A percentile compares a stretch with the other conserved stretches of the same genome.
Conservation (phyloP, 192 early-diverging fungal genomes). For the Coemansia sp. region DNA sequence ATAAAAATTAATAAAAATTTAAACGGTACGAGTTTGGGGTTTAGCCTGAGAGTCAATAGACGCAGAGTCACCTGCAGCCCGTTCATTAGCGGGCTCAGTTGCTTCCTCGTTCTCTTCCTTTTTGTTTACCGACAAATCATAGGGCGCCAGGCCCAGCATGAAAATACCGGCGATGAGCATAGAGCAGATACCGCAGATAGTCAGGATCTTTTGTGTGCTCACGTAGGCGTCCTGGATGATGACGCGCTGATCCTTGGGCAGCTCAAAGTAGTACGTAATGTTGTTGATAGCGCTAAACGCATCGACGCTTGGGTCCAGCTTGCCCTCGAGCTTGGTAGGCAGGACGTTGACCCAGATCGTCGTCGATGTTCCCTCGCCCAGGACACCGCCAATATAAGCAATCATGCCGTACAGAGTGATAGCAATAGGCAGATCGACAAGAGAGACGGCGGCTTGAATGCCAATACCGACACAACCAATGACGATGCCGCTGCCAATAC, state of each 20-base stretch:
- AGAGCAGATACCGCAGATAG: conserved; percentile 47
- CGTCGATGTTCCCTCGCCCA: conserved; percentile 46
- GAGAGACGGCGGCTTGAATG: conserved; percentile 36
- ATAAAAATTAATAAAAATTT: background rate
- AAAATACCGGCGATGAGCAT: conserved; percentile 38
- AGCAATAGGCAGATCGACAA: conserved; percentile 42
- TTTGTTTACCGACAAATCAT: conserved; percentile 15
- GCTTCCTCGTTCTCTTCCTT: background rate
- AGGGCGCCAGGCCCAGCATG: conserved; percentile 46
- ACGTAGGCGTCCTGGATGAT: conserved; percentile 46
- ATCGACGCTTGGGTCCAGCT: conserved; percentile 27
- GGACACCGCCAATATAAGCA: conserved; percentile 45
- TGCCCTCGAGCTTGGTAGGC: conserved; percentile 28
- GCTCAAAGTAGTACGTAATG: conserved; percentile 44
- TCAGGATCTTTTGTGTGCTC: conserved; percentile 39
- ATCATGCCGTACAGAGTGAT: conserved; percentile 49
- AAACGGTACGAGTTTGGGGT: background rate
- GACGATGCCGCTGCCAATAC: conserved; percentile 41
- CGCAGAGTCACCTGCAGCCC: background rate
- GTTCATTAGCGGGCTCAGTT: background rate
- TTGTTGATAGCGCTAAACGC: conserved; percentile 44
- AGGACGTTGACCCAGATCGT: conserved; percentile 50
- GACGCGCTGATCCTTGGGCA: conserved; percentile 45
- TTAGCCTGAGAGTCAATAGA: background rate
- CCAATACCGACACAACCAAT: conserved; percentile 50